A percentile compares a stretch with the other conserved stretches of the same genome.
Evolutionary conservation across 768 basidiomycete genomes (phyloP).

Genomic region (Psilocybe tampanensis): DNA sequence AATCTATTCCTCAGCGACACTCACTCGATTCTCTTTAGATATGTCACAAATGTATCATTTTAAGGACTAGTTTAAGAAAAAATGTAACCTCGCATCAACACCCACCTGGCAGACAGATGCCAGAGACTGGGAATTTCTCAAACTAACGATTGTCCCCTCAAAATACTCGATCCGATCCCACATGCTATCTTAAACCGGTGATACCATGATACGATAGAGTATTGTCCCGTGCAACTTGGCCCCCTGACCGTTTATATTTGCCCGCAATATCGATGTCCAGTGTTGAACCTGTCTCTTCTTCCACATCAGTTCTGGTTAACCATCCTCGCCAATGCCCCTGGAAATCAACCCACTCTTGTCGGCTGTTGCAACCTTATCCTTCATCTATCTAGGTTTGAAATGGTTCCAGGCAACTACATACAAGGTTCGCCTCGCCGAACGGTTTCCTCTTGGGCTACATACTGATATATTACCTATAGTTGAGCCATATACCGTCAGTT

Average conservation of each 20-base stretch:
- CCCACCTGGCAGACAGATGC: too few relatives aligned
- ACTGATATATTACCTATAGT: neutral
- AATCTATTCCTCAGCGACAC: too few relatives aligned
- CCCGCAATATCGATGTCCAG: neutral
- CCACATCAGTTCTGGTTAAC: neutral
- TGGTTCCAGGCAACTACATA: constrained; percentile 8
- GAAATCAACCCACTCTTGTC: neutral
- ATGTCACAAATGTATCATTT: too few relatives aligned
- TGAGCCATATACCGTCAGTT: constrained; percentile 17
- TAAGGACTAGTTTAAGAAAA: too few relatives aligned
- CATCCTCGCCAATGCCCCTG: neutral
- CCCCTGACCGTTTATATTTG: neutral
- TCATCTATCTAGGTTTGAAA: neutral
- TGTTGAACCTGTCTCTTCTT: neutral
- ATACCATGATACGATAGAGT: too few relatives aligned
- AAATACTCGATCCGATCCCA: too few relatives aligned
- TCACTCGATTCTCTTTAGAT: too few relatives aligned
- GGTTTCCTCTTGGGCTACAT: neutral
- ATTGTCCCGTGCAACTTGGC: too few relatives aligned
- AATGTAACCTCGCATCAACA: too few relatives aligned
- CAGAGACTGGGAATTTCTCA: too few relatives aligned
- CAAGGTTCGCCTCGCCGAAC: neutral
- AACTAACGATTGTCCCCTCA: too few relatives aligned
- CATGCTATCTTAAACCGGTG: too few relatives aligned
- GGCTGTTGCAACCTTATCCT: neutral